phyloP scores from a whole-genome alignment of 1,284 basidiomycete genomes.

The Sanghuangporus baumii region DNA sequence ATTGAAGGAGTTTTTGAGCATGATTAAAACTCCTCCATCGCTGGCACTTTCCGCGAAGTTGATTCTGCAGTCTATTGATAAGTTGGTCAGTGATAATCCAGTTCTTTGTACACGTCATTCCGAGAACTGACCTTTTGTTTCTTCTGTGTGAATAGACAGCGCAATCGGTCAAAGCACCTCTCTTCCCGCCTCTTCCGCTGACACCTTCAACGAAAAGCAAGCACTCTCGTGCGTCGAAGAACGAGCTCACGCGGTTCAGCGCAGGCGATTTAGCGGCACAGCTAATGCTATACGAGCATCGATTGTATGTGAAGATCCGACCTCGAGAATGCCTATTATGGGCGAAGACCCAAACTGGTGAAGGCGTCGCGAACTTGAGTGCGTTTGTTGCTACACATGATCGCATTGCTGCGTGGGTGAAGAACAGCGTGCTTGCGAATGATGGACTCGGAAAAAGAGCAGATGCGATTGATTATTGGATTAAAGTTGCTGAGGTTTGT shows the following conservation, averaged over 20 bases:
- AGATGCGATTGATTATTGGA: slow-evolving; percentile 65
- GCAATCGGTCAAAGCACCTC: background rate
- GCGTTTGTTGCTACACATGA: slow-evolving; percentile 57
- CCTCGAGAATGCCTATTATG: slow-evolving; percentile 58
- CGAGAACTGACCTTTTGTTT: slow-evolving; percentile 9
- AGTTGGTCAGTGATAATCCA: slow-evolving; percentile 38
- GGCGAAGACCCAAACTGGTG: slow-evolving; percentile 35
- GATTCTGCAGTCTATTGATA: slow-evolving; percentile 48
- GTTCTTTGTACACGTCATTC: background rate
- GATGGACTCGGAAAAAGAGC: slow-evolving; percentile 48
- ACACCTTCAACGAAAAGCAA: slow-evolving; percentile 23
- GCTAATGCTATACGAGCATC: slow-evolving; percentile 52
- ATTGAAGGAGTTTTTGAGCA: slow-evolving; percentile 49
- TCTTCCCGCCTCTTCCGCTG: slow-evolving; percentile 7
- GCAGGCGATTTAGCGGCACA: slow-evolving; percentile 57
- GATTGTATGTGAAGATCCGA: slow-evolving; percentile 52
- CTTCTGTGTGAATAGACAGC: background rate
- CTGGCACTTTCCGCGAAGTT: slow-evolving; percentile 43
- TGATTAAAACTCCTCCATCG: slow-evolving; percentile 37
- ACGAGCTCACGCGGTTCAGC: slow-evolving; percentile 49
- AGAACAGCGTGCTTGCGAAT: slow-evolving; percentile 48
- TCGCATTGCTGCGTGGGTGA: slow-evolving; percentile 60
- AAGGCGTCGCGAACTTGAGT: slow-evolving; percentile 38
- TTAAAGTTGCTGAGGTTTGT: slow-evolving; percentile 68
- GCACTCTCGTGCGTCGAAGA: slow-evolving; percentile 34